These are phyloP conservation scores for Lomentospora prolificans DNA, from an alignment of 2,329 filamentous ascomycete species.

Conservation along the genomic window DNA sequence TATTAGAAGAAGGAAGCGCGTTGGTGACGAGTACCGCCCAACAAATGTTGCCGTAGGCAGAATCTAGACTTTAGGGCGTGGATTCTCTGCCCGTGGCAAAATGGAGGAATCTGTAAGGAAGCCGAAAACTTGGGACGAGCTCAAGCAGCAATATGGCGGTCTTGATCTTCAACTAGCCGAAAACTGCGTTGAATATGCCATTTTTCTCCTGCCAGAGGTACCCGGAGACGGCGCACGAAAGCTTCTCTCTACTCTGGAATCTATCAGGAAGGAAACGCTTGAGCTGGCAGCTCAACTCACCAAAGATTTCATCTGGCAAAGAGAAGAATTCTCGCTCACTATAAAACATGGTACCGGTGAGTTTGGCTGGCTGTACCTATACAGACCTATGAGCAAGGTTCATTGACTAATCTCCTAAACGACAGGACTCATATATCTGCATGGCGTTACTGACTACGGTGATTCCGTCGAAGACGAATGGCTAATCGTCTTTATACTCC, in stretches of 20 bases:
- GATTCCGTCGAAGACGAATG: conserved; percentile 97
- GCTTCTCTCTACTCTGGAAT: conserved; percentile 56
- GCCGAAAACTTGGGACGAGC: conserved; percentile 7
- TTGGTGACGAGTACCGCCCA: too few species aligned
- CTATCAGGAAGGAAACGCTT: conserved; percentile 58
- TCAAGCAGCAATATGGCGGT: conserved; percentile 14
- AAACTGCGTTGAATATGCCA: conserved; percentile 75
- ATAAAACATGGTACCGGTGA: conserved; percentile 2
- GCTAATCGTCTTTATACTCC: conserved; percentile 84
- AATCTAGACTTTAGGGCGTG: too few species aligned
- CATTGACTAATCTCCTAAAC: background rate
- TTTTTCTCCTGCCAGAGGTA: conserved; percentile 57
- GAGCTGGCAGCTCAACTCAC: conserved; percentile 54
- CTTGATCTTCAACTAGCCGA: conserved; percentile 47
- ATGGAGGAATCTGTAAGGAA: conserved; percentile 4
- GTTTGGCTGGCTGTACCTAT: background rate
- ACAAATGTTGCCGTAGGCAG: too few species aligned
- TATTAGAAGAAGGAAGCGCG: too few species aligned
- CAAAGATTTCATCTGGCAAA: conserved; percentile 92
- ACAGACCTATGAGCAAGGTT: conserved; percentile 4
- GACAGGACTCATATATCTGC: conserved; percentile 51
- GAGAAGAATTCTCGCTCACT: conserved; percentile 52
- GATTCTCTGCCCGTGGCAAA: too few species aligned
- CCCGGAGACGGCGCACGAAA: conserved; percentile 36
- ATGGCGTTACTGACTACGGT: conserved; percentile 75